phyloP scores from a whole-genome alignment of 2,329 filamentous ascomycete genomes.

The Fusarium xyrophilum region DNA sequence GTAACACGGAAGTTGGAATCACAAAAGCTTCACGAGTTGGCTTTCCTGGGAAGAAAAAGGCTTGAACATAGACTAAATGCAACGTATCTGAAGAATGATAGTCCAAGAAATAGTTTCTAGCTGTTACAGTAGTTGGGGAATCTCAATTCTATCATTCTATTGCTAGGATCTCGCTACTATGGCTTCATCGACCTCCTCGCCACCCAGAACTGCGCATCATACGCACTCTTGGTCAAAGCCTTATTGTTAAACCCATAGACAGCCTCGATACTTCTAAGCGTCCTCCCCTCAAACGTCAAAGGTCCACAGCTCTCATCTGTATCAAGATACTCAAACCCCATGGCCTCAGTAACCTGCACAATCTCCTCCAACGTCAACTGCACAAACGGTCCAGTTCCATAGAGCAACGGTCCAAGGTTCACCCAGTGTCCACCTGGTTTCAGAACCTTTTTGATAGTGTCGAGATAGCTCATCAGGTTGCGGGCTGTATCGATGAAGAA shows the following conservation, averaged over 20 bases:
- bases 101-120: neutral
- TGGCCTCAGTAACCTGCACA: conserved; percentile 52
- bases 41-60: neutral
- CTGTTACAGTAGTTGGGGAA: fast-evolving
- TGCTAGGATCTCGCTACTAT: neutral
- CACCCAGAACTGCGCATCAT: conserved; percentile 63
- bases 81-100: fast-evolving
- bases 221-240: conserved; percentile 60
- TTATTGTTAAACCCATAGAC: conserved; percentile 60
- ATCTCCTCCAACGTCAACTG: conserved; percentile 64
- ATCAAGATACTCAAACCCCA: conserved; percentile 61
- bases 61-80: neutral
- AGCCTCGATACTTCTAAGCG: conserved; percentile 55
- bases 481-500: conserved; percentile 69
- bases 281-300: conserved; percentile 51
- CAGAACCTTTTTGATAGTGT: conserved; percentile 58
- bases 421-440: conserved; percentile 59
- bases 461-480: conserved; percentile 62
- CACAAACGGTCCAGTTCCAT: conserved; percentile 61
- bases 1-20: fast-evolving
- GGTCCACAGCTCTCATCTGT: conserved; percentile 50
- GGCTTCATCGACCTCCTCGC: conserved; percentile 42
- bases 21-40: neutral
- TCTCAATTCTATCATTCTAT: fast-evolving
- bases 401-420: conserved; percentile 63